These are phyloP conservation scores for Blastosporella zonata DNA, from an alignment of 1,284 basidiomycete genomes.

Conservation along the genomic window DNA sequence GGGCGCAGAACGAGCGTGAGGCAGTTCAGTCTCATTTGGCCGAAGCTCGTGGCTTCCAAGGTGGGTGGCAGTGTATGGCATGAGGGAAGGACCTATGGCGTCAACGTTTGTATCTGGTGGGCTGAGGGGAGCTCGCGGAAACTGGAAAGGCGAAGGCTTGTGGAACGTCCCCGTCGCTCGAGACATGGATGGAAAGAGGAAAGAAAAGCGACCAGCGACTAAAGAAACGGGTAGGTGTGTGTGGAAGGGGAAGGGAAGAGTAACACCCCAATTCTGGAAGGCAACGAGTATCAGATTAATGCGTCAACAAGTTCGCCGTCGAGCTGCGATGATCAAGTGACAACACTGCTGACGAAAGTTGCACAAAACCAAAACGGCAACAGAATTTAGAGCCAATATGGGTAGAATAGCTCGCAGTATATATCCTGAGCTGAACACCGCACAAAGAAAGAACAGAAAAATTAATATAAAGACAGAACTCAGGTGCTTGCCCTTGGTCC, in stretches of 20 bases:
- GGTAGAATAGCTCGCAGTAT: no score
- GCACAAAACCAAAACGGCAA: not conserved
- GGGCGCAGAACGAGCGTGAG: slow-evolving; percentile 9
- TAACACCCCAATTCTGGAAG: slow-evolving; percentile 3
- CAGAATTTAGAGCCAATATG: no score
- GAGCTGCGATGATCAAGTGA: slow-evolving; percentile 12
- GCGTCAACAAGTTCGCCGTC: slow-evolving; percentile 8
- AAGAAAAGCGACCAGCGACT: slow-evolving; percentile 8
- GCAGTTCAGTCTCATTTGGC: slow-evolving; percentile 21
- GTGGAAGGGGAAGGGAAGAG: slow-evolving; percentile 1
- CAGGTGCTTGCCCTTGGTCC: not conserved
- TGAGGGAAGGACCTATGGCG: slow-evolving; percentile 20
- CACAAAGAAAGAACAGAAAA: not conserved
- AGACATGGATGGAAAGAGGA: slow-evolving; percentile 37
- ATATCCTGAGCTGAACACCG: not conserved
- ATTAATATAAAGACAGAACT: not conserved
- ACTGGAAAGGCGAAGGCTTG: slow-evolving; percentile 47
- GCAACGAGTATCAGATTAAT: slow-evolving; percentile 11
- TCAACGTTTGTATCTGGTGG: slow-evolving; percentile 56
- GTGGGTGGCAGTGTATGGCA: slow-evolving; percentile 21
- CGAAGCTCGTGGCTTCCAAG: slow-evolving; percentile 25
- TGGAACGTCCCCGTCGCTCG: slow-evolving; percentile 45
- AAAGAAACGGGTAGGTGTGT: not conserved
- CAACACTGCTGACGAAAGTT: no score
- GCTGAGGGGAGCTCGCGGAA: slow-evolving; percentile 45